These are phyloP conservation scores for Starmerella vitae DNA, from an alignment of 805 yeast species.

Conservation along the genomic window DNA sequence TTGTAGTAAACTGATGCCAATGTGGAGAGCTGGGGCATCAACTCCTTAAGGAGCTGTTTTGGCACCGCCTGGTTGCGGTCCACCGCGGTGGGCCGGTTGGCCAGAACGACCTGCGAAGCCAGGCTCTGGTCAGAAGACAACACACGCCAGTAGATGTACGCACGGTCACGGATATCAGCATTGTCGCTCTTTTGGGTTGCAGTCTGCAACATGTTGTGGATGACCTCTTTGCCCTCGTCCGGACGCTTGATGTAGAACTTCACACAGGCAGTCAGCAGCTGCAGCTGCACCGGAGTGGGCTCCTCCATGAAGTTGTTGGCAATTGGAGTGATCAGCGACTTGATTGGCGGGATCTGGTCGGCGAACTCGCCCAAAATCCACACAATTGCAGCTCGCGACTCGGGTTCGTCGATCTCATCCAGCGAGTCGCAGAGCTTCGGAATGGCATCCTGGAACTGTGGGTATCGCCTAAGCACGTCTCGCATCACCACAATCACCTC, in stretches of 20 bases:
- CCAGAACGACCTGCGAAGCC: constrained; percentile 46
- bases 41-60: constrained; percentile 49
- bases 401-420: constrained; percentile 63
- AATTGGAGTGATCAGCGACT: constrained; percentile 32
- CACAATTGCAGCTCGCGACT: constrained; percentile 59
- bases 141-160: constrained; percentile 76
- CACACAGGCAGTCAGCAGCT: constrained; percentile 61
- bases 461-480: constrained; percentile 61
- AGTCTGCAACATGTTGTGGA: constrained; percentile 60
- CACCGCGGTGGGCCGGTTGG: constrained; percentile 55
- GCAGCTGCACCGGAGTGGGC: constrained; percentile 60
- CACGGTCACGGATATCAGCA: constrained; percentile 81
- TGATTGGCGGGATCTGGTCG: constrained; percentile 34
- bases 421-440: constrained; percentile 34
- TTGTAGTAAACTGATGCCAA: constrained; percentile 81
- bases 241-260: constrained; percentile 57
- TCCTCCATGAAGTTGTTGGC: constrained; percentile 47
- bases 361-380: constrained; percentile 80
- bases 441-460: constrained; percentile 43
- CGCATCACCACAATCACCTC: constrained; percentile 66
- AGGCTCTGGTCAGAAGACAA: constrained; percentile 69
- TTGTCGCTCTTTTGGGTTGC: constrained; percentile 68
- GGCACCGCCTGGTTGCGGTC: constrained; percentile 62
- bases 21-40: constrained; percentile 65
- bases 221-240: constrained; percentile 46